Base-by-base conservation (phyloP, 1,284 basidiomycete species). In the Athelia sp. region DNA sequence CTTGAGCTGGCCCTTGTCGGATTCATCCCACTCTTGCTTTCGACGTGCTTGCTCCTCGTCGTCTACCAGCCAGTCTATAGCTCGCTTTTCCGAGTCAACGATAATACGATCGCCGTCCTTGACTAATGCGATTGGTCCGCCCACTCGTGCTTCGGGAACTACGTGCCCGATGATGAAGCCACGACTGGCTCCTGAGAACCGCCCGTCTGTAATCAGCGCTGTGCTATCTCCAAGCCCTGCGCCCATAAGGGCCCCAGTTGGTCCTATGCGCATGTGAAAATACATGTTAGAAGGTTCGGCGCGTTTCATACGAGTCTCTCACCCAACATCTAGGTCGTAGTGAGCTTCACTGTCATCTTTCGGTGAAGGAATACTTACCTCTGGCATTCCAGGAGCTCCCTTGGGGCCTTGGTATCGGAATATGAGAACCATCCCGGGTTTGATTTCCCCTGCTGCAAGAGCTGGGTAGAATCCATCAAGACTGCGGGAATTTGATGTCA, bases 311-410 rank as follows among this genome's bases (percentile, higher is more conserved):
- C 32, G n/a, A 40, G 3, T 3, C 47, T 49, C 54, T 57, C 59
- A 78, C 75, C 76, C 46, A 81, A 64, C 78, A 79, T 82, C 69
- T 70, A 50, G 36, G 14, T 14, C 50, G 47, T 23, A 50, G 31
- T 29, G 13, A 29, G 13, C 9, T 8, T n/a, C 36, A n/a, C 9
- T 6, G 36, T 8, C 36, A 40, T 6, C 15, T 6, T n/a, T 40
- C n/a, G 15, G 36, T 8, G 26, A 19, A 22, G 24, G 23, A 47
- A 71, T 40, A 54, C 63, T 45, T 47, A 80, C 79, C 69, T 98
- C 96, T 15, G 96, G 96, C 96, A 98, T 98, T 45, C 95, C 94
- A 18, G 94, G 95, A 24, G 87, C 95, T 50, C 95, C 94, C 69
- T 94, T 96, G 3, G 95, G 95, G 19, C 95, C 95, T 66, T 96